A percentile compares a stretch with the other conserved stretches of the same genome.
Conservation (phyloP, 2,329 filamentous ascomycete genomes). For the Curvularia spicifera region DNA sequence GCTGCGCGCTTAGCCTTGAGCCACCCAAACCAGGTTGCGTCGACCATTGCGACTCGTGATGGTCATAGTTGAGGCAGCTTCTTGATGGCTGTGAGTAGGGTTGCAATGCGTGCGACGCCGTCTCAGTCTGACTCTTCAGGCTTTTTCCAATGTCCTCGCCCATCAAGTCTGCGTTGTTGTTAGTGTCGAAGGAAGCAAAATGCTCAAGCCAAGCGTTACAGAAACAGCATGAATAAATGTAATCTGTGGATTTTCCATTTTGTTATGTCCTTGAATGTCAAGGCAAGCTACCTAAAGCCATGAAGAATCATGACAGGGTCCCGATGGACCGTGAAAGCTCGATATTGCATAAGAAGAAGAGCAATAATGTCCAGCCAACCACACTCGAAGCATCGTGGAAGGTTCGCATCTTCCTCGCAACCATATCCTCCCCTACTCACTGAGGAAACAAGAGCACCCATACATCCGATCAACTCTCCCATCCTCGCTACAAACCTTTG, state of each 20-base stretch:
- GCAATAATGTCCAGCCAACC: neutral
- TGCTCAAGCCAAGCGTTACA: neutral
- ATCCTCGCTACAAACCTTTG: neutral
- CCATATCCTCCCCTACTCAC: neutral
- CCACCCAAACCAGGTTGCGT: neutral
- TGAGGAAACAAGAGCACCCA: neutral
- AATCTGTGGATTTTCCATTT: conserved; percentile 1
- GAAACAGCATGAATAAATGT: neutral
- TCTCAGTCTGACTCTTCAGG: neutral
- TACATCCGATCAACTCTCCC: neutral
- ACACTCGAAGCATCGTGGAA: conserved; percentile 11
- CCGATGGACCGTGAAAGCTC: neutral
- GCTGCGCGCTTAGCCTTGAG: neutral
- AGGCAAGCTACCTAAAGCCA: conserved; percentile 3
- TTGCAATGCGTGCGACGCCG: neutral
- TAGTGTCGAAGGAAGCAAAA: neutral
- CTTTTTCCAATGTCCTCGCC: neutral
- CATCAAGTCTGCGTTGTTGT: neutral
- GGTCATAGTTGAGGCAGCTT: no score
- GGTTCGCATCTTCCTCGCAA: conserved; percentile 3
- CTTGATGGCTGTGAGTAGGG: neutral
- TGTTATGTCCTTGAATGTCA: neutral
- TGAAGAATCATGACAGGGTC: neutral
- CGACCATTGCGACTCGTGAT: neutral
- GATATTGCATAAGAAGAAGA: conserved; percentile 1